A percentile compares a stretch with the other conserved stretches of the same genome.
Conservation (phyloP, 768 basidiomycete genomes). For the Amanita rubescens region DNA sequence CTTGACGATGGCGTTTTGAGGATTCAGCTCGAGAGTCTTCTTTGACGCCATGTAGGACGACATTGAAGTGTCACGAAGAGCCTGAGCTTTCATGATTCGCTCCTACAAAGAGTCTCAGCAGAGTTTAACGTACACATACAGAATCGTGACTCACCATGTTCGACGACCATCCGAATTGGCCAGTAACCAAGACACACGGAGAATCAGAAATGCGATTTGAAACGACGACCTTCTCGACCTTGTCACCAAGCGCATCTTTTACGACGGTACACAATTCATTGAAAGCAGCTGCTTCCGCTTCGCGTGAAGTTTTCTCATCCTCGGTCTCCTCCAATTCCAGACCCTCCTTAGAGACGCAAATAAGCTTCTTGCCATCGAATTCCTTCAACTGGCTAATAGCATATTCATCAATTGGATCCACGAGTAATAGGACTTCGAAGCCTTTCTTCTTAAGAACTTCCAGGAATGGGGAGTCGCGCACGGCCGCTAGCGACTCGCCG, state of each 20-base stretch:
- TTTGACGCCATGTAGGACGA: conserved; percentile 98
- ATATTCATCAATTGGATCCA: conserved; percentile 99
- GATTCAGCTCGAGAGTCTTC: conserved; percentile 97
- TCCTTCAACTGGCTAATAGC: conserved; percentile 98
- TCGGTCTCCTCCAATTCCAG: conserved; percentile 99
- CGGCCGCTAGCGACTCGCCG: conserved; percentile 89
- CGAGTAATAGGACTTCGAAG: conserved; percentile 95
- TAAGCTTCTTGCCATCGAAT: conserved; percentile 95
- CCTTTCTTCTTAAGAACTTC: conserved; percentile 99
- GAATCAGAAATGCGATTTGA: conserved; percentile 98
- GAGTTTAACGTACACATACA: not conserved
- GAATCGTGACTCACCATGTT: conserved; percentile 68
- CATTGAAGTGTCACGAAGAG: conserved; percentile 93
- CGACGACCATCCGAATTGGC: conserved; percentile 99
- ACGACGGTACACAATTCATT: conserved; percentile 87
- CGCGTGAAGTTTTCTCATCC: conserved; percentile 89
- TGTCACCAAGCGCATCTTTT: conserved; percentile 98
- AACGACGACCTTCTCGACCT: conserved; percentile 98
- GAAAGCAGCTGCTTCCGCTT: conserved; percentile 78
- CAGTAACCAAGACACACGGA: conserved; percentile 94
- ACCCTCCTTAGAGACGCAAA: conserved; percentile 98
- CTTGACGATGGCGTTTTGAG: conserved; percentile 86
- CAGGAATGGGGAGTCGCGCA: conserved; percentile 95
- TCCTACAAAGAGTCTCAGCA: conserved; percentile 38
- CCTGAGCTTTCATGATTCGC: conserved; percentile 99